A percentile compares a stretch with the other conserved stretches of the same genome.
phyloP scores from a whole-genome alignment of 768 basidiomycete species.

The Mycena rosella region DNA sequence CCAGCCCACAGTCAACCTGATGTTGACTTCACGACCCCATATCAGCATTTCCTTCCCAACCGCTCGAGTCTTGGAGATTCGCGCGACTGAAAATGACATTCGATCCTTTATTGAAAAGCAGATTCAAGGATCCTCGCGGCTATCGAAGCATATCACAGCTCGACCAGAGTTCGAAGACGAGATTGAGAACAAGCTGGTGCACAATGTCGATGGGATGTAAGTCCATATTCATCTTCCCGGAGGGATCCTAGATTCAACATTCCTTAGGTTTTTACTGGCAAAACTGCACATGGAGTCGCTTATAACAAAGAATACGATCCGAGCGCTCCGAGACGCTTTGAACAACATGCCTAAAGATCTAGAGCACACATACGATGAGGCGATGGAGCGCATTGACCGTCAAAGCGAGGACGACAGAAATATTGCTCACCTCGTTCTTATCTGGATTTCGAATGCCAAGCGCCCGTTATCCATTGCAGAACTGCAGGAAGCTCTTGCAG shows the following conservation, averaged over 20 bases:
- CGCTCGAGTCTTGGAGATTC: not conserved
- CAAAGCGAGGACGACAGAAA: not conserved
- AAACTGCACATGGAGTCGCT: slow-evolving; percentile 12
- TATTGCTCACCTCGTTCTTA: not conserved
- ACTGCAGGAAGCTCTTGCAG: not conserved
- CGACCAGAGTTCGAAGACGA: not conserved
- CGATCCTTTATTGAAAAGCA: not conserved
- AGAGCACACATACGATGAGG: not conserved
- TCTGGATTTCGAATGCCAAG: slow-evolving; percentile 1
- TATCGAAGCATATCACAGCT: not conserved
- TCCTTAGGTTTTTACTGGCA: not conserved
- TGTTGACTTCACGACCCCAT: slow-evolving; percentile 9
- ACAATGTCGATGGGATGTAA: slow-evolving; percentile 2
- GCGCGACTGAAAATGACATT: not conserved
- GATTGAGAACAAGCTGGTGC: not conserved
- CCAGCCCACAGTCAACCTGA: not conserved
- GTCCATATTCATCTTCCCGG: not conserved
- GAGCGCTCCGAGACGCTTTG: not conserved
- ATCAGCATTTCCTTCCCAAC: not conserved
- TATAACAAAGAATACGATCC: not conserved
- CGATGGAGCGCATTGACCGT: not conserved
- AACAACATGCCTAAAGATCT: not conserved
- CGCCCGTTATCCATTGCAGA: not conserved
- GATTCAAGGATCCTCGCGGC: not conserved
- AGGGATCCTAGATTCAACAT: not conserved